Evolutionary conservation across 2,329 filamentous ascomycete genomes (phyloP), one percentile per base, ranked within the genome.

Genomic region (Fusarium sp.): DNA sequence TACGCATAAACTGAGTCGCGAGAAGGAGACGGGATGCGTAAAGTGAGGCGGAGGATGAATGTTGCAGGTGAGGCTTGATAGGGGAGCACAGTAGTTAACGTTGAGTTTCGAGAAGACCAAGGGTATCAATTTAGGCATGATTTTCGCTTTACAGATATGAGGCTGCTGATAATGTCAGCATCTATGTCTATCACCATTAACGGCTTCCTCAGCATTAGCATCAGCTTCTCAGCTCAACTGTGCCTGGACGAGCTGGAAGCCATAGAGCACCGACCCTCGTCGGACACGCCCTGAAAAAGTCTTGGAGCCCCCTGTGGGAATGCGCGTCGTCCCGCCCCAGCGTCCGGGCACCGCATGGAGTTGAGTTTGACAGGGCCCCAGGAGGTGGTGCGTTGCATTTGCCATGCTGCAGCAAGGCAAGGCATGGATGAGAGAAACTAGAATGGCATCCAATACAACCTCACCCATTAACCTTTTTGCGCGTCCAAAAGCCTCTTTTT

Each of bases 41-140:
- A 20, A 54, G 48, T 68, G 65, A 68, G 60, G 66, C 64, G 54
- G 34, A 22, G 46, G 40, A 43, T 24, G 50, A 62, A 28, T 40
- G 24, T 34, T 18, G 20, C 26, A 58, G 45, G 55, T 55, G 62
- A 66, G 63, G 46, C 61, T 66, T 51, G 18, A 40, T 33, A 52
- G 14, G 39, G 50, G 48, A 50, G 24, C 45, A 62, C 54, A 40
- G 31, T 44, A 57, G 46, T 53, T 26, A 28, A 53, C 44, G 26
- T 57, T 49, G 11, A 38, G 40, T 39, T 46, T n/a, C 28, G 43
- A 43, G 63, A 64, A 52, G 48, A 48, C 22, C 43, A 31, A 24
- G 18, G 20, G 42, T 28, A 66, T 69, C 22, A 66, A 65, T 58
- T 26, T 7, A 57, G 63, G 53, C 26, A 43, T 67, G 63, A 56